Evolutionary conservation across 2,329 filamentous ascomycete species (phyloP).

Genomic region (Talaromyces verruculosus): DNA sequence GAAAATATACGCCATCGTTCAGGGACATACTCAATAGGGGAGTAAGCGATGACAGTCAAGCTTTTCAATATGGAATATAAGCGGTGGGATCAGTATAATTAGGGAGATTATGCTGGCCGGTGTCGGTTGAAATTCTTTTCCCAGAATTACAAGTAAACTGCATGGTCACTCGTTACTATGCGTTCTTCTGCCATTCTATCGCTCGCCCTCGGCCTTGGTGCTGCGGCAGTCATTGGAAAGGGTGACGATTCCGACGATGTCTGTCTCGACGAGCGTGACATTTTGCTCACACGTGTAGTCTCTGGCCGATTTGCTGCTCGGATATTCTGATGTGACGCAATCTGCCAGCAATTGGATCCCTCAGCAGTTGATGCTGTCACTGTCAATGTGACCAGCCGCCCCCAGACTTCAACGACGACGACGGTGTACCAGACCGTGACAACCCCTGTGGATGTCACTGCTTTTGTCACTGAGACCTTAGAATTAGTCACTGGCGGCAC

Average conservation of each 20-base stretch:
- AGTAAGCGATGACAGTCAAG: no score
- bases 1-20: not conserved
- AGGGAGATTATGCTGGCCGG: no score
- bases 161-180: not conserved
- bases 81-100: no score
- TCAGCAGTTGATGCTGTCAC: not conserved
- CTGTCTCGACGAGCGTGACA: not conserved
- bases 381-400: not conserved
- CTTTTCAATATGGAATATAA: no score
- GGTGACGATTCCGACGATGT: not conserved
- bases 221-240: no score
- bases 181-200: not conserved
- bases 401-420: not conserved
- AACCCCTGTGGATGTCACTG: not conserved
- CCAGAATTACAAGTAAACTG: not conserved
- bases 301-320: not conserved
- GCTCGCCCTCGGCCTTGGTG: not conserved
- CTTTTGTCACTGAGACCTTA: not conserved
- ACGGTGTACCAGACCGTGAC: not conserved
- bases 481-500: no score
- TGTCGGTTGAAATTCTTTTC: no score
- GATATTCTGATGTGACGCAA: not conserved
- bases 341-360: constrained; percentile 4
- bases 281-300: not conserved
- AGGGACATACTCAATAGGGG: not conserved